phyloP scores from a whole-genome alignment of 1,139 yeast species.

The Zygosaccharomyces sapae region DNA sequence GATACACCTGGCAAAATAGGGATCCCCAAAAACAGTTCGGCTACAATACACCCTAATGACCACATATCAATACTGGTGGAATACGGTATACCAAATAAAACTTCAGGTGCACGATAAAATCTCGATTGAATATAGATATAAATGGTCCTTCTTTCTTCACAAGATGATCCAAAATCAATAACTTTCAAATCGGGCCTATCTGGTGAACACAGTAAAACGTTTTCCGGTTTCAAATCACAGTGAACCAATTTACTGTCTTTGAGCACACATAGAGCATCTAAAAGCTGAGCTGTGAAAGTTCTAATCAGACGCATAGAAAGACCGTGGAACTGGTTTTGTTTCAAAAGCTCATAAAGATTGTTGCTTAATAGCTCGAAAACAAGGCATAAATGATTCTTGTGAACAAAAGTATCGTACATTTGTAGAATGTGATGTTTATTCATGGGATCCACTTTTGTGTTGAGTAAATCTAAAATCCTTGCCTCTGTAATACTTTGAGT shows the following conservation, averaged over 20 bases:
- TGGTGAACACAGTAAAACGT: constrained; percentile 73
- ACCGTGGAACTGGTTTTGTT: constrained; percentile 93
- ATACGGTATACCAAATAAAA: constrained; percentile 82
- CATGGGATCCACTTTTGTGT: constrained; percentile 61
- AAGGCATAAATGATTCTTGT: constrained; percentile 85
- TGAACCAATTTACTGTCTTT: constrained; percentile 85
- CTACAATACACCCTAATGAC: constrained; percentile 96
- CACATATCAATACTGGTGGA: constrained; percentile 96
- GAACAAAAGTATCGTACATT: constrained; percentile 84
- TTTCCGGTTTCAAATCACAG: constrained; percentile 96
- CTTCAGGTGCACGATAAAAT: constrained; percentile 95
- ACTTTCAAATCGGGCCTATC: constrained; percentile 88
- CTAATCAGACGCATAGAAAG: constrained; percentile 75
- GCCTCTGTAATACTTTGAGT: constrained; percentile 93
- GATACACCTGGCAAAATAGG: constrained; percentile 96
- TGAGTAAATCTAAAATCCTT: constrained; percentile 74
- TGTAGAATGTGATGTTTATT: constrained; percentile 74
- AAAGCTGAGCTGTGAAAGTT: constrained; percentile 69
- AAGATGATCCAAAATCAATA: constrained; percentile 95
- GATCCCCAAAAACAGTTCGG: constrained; percentile 85
- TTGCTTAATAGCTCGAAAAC: constrained; percentile 88
- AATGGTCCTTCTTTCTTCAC: constrained; percentile 83
- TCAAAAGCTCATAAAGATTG: constrained; percentile 82
- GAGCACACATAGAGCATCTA: constrained; percentile 74
- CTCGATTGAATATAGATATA: constrained; percentile 95